These are phyloP conservation scores for Choricystis sp. DNA, from an alignment of 139 green algal genomes.

Conservation along the genomic window DNA sequence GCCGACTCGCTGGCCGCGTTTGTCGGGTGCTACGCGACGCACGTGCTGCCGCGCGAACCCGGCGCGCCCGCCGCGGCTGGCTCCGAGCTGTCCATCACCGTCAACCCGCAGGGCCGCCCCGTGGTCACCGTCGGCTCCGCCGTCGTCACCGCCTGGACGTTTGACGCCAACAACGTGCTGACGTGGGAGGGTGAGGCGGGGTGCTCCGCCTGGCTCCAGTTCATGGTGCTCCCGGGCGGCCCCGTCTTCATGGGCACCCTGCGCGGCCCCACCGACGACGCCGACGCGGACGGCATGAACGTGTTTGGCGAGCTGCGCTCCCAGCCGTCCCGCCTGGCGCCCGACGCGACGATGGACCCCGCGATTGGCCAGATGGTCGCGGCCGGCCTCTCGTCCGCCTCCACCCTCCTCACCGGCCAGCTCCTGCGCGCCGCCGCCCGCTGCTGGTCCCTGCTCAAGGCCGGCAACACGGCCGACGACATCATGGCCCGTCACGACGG, in stretches of 20 bases:
- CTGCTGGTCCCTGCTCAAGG: slow-evolving; percentile 2
- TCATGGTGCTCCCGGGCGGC: slow-evolving; percentile 7
- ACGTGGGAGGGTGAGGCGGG: slow-evolving; percentile 1
- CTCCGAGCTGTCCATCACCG: slow-evolving; percentile 8
- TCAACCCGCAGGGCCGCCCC: slow-evolving; percentile 1
- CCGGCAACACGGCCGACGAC: slow-evolving; percentile 1
- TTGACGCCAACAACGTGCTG: slow-evolving; percentile 8
- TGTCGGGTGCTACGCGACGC: slow-evolving; percentile 2
- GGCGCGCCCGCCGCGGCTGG: slow-evolving; percentile 1
- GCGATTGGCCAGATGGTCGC: slow-evolving; percentile 4
- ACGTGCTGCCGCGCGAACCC: slow-evolving; percentile 1
- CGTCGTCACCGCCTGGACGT: neutral
- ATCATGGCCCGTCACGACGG: neutral
- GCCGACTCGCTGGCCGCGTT: slow-evolving; percentile 4
- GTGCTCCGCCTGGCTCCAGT: slow-evolving; percentile 6
- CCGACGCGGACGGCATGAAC: slow-evolving; percentile 1
- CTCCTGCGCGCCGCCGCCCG: slow-evolving; percentile 1
- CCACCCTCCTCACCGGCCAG: slow-evolving; percentile 1
- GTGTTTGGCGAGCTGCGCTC: slow-evolving; percentile 5
- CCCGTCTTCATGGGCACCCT: slow-evolving; percentile 6
- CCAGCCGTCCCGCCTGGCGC: slow-evolving; percentile 3
- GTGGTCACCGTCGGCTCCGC: neutral
- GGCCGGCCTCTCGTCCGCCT: neutral
- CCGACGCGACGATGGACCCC: slow-evolving; percentile 1
- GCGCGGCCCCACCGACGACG: neutral